A percentile compares a stretch with the other conserved stretches of the same genome.
Conservation (phyloP, 2,329 filamentous ascomycete genomes). For the Neurospora sp. region DNA sequence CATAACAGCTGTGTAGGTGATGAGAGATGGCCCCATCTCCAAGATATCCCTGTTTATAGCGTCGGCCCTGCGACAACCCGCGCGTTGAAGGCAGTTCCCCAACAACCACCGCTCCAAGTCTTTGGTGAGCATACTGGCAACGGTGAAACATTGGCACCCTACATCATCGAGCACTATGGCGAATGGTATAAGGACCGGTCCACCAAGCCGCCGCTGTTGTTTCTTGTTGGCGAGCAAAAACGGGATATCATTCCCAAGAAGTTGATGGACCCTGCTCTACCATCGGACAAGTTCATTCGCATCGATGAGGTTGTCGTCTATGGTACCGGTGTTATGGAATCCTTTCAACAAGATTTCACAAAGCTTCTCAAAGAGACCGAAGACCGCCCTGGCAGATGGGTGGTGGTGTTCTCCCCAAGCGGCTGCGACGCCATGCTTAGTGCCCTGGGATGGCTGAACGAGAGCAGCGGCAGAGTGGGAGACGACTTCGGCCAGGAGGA, state of each 20-base stretch:
- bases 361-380: conserved; percentile 36
- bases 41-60: conserved; percentile 57
- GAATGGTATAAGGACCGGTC: conserved; percentile 34
- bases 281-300: conserved; percentile 40
- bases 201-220: conserved; percentile 58
- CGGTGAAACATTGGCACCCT: conserved; percentile 66
- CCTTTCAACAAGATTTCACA: conserved; percentile 61
- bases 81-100: conserved; percentile 50
- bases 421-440: conserved; percentile 52
- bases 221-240: conserved; percentile 82
- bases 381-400: conserved; percentile 45
- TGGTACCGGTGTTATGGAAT: conserved; percentile 70
- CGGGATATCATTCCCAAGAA: conserved; percentile 82
- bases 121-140: conserved; percentile 76
- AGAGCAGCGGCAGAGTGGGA: conserved; percentile 30
- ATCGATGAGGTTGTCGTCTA: conserved; percentile 81
- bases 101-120: conserved; percentile 47
- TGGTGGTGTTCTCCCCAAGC: conserved; percentile 63
- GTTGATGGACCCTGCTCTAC: conserved; percentile 49
- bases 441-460: conserved; percentile 41
- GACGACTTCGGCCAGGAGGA: conserved; percentile 17
- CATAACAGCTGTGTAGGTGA: conserved; percentile 6
- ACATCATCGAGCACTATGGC: conserved; percentile 71
- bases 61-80: conserved; percentile 74
- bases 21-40: conserved; percentile 39